phyloP scores from a whole-genome alignment of 2,329 filamentous ascomycete genomes.

The Tolypocladium tundrense region DNA sequence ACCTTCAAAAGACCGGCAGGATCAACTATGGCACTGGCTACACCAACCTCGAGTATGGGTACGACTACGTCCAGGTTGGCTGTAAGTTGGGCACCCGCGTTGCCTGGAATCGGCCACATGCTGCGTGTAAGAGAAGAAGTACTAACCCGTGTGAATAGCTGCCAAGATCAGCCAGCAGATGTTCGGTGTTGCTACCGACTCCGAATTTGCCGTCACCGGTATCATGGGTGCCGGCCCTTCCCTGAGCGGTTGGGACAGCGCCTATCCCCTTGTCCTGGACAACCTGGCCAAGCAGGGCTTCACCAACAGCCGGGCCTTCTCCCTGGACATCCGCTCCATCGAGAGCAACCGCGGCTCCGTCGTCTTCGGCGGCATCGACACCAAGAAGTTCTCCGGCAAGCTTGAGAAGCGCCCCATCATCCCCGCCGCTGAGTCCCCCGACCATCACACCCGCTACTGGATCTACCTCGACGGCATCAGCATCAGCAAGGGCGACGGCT shows the following conservation, averaged over 20 bases:
- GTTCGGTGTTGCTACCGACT: slow-evolving; percentile 25
- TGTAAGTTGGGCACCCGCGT: slow-evolving; percentile 12
- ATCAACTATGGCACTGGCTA: slow-evolving; percentile 22
- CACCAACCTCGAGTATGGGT: slow-evolving; percentile 21
- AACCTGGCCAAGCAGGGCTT: slow-evolving; percentile 20
- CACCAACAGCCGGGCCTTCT: slow-evolving; percentile 26
- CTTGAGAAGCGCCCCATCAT: slow-evolving; percentile 48
- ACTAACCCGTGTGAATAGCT: slow-evolving; percentile 7
- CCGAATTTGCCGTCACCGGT: slow-evolving; percentile 16
- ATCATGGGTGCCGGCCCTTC: slow-evolving; percentile 25
- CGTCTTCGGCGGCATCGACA: slow-evolving; percentile 49
- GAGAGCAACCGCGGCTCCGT: slow-evolving; percentile 20
- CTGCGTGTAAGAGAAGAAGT: not conserved
- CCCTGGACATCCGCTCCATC: slow-evolving; percentile 22
- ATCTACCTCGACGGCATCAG: slow-evolving; percentile 27
- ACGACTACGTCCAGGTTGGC: slow-evolving; percentile 22
- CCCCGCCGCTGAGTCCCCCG: slow-evolving; percentile 24
- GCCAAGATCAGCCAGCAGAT: slow-evolving; percentile 21
- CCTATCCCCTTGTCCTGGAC: slow-evolving; percentile 25
- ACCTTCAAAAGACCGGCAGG: slow-evolving; percentile 13
- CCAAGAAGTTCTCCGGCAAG: slow-evolving; percentile 40
- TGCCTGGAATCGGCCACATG: not conserved
- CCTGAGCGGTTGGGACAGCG: slow-evolving; percentile 20
- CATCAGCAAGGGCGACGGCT: slow-evolving; percentile 21
- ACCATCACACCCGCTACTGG: slow-evolving; percentile 29